Base-by-base conservation (phyloP, 2,329 filamentous ascomycete genomes). In the Tolypocladium inflatum region DNA sequence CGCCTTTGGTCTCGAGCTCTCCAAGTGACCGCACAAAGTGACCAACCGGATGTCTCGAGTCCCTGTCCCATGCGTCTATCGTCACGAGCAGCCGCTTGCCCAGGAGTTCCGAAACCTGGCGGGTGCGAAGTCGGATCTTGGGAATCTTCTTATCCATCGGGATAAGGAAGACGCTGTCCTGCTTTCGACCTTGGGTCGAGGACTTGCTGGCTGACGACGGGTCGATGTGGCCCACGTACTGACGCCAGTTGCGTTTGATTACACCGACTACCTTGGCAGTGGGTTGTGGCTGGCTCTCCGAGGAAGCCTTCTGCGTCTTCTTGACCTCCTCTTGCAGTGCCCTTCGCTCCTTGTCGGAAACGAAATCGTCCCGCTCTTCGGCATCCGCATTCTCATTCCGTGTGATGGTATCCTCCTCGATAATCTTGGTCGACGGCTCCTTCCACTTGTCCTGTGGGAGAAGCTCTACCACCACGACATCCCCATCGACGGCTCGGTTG, bases 71-170 rank as follows among this genome's bases (percentile, higher is more conserved):
- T 1, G 89, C 86, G 73, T 99, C 94, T 63, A 99, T 95, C 0
- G 91, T 92, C 48, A 97, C 90, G 13, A 99, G 74, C 55, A 99
- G 86, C 58, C 95, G 87, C 78, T 97, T 94, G 6, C 94, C 94
- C 35, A 97, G 74, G 4, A 99, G 81, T 67, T 96, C 91, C 19
- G 86, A 85, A 30, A 91, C 92, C 73, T 97, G 94, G 55, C 94
- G 83, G 13, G 94, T 97, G 55, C 92, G 87, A 57, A 99, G 85
- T 52, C 91, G 85, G 66, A 99, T 97, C 77, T 97, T 99, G 2
- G 94, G 94, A 26, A 99, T 89, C 67, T 91, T 88, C 78, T 96
- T 97, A 74, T 99, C 93, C 93, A 99, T 97, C 4, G 94, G 92
- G 54, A 97, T 86, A 21, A 99, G 80, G 73, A 99, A 99, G 17